phyloP scores from a whole-genome alignment of 2,329 filamentous ascomycete species.

The Penicillium nordicum region DNA sequence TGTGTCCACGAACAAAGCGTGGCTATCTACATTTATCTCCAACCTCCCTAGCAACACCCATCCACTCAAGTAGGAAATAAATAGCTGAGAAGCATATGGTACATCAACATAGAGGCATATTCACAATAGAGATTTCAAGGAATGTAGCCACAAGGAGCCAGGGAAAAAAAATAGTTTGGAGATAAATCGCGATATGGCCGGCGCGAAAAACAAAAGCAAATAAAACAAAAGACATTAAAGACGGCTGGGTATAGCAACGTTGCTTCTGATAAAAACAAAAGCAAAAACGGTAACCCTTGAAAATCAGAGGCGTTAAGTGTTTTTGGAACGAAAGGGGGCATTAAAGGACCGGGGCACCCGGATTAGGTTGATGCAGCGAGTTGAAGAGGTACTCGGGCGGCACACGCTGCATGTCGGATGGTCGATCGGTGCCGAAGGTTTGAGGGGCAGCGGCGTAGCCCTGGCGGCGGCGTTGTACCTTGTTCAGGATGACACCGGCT shows the following conservation, averaged over 20 bases:
- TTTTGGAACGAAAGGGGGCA: slow-evolving; percentile 22
- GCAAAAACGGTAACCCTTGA: slow-evolving; percentile 16
- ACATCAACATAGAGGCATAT: slow-evolving; percentile 12
- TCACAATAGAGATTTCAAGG: slow-evolving; percentile 3
- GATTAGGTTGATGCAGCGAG: slow-evolving; percentile 35
- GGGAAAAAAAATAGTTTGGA: not conserved
- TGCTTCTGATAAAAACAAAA: slow-evolving; percentile 28
- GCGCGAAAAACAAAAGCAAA: slow-evolving; percentile 21
- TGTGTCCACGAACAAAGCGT: slow-evolving; percentile 6
- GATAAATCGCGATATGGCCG: slow-evolving; percentile 14
- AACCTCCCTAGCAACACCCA: slow-evolving; percentile 15
- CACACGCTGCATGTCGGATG: slow-evolving; percentile 45
- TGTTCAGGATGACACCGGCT: slow-evolving; percentile 47
- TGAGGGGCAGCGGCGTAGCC: slow-evolving; percentile 47
- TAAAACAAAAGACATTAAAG: slow-evolving; percentile 31
- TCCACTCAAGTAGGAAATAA: slow-evolving; percentile 3
- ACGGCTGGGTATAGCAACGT: slow-evolving; percentile 32
- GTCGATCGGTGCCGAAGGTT: slow-evolving; percentile 45
- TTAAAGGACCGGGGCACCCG: slow-evolving; percentile 35
- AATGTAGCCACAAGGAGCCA: slow-evolving; percentile 1
- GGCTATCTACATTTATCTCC: slow-evolving; percentile 24
- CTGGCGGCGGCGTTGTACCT: slow-evolving; percentile 46
- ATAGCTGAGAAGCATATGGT: slow-evolving; percentile 10
- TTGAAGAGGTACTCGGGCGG: slow-evolving; percentile 48
- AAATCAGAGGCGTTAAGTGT: slow-evolving; percentile 4